Conservation (phyloP, 352 stramenopile genomes). For the Globisporangium echinulatum region DNA sequence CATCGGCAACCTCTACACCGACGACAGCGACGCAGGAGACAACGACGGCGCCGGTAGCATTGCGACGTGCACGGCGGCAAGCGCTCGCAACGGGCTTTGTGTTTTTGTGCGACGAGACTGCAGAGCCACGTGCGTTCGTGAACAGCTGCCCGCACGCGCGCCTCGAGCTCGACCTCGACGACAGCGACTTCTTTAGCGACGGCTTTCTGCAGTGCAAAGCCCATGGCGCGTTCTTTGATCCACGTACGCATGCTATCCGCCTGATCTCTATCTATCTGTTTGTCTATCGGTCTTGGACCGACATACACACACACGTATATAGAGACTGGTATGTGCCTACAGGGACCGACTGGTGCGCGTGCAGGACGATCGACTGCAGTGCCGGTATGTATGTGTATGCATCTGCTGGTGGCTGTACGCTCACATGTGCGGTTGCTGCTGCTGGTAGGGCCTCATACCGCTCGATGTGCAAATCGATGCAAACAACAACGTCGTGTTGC, state of each 20-base stretch:
- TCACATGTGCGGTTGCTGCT: background rate
- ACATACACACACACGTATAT: background rate
- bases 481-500: conserved; percentile 25
- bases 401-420: background rate
- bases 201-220: conserved; percentile 79
- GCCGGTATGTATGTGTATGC: conserved; percentile 19
- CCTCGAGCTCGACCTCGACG: conserved; percentile 72
- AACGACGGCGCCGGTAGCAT: conserved; percentile 2
- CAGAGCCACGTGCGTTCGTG: conserved; percentile 43
- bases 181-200: conserved; percentile 77
- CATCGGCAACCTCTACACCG: too few species aligned
- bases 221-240: conserved; percentile 78
- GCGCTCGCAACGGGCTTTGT: conserved; percentile 50
- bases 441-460: conserved; percentile 25
- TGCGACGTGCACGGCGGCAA: conserved; percentile 13
- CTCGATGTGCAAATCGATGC: conserved; percentile 36
- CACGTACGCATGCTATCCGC: conserved; percentile 18
- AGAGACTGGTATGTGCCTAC: conserved; percentile 60
- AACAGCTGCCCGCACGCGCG: conserved; percentile 67
- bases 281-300: too few species aligned
- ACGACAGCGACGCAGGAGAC: too few species aligned
- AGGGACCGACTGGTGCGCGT: conserved; percentile 36
- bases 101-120: conserved; percentile 40
- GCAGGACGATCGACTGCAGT: conserved; percentile 18
- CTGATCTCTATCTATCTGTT: too few species aligned